phyloP scores from a whole-genome alignment of 2,329 filamentous ascomycete genomes.

The Paraphaeosphaeria sporulosa region DNA sequence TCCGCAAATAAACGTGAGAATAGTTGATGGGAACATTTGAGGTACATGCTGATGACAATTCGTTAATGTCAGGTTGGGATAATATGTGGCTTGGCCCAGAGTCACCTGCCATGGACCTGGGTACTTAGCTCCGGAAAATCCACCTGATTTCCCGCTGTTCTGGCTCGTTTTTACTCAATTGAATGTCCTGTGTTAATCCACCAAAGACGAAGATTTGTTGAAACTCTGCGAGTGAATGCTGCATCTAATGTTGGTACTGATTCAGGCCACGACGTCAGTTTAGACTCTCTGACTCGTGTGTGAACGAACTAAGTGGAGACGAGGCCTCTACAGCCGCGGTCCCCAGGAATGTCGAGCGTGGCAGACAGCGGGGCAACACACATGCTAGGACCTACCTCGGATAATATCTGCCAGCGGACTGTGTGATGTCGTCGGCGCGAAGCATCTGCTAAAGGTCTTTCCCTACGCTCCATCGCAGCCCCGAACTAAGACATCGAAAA shows the following conservation, averaged over 20 bases:
- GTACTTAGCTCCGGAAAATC: no score
- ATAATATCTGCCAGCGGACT: constrained; percentile 5
- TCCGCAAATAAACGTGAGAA: no score
- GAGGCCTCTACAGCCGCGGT: background rate
- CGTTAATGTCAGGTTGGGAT: no score
- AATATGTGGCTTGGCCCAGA: no score
- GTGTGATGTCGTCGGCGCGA: background rate
- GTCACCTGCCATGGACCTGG: no score
- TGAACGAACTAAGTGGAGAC: background rate
- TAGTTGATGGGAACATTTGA: no score
- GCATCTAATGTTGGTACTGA: background rate
- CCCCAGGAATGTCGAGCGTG: background rate
- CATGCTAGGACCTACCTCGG: constrained; percentile 12
- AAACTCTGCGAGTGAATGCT: background rate
- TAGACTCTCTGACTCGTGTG: background rate
- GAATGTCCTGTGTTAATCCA: no score
- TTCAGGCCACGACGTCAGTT: background rate
- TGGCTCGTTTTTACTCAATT: no score
- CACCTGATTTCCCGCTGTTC: no score
- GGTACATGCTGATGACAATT: no score
- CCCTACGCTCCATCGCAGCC: background rate
- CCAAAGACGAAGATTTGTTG: no score
- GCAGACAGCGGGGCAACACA: background rate
- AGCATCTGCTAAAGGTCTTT: background rate
- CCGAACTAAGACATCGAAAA: background rate